phyloP scores from a whole-genome alignment of 1,284 basidiomycete species.

The Singerocomus rubriflavus region DNA sequence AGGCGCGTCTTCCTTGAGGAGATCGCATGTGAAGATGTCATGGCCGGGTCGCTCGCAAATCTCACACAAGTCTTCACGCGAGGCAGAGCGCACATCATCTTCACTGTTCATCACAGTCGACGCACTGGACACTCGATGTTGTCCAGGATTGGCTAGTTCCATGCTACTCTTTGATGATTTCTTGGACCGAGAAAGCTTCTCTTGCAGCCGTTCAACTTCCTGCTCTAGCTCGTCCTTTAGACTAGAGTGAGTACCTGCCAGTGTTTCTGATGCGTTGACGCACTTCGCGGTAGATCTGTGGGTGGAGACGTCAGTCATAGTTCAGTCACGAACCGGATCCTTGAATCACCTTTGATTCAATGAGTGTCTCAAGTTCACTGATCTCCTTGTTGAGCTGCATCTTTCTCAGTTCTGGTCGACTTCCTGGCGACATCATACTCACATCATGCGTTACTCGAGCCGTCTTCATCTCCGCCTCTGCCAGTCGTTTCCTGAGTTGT shows the following conservation, averaged over 20 bases:
- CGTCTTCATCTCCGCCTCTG: slow-evolving; percentile 70
- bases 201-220: slow-evolving; percentile 74
- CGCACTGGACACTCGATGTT: slow-evolving; percentile 26
- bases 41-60: slow-evolving; percentile 81
- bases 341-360: slow-evolving; percentile 76
- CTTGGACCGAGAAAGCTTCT: slow-evolving; percentile 57
- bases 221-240: slow-evolving; percentile 83
- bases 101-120: slow-evolving; percentile 23
- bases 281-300: slow-evolving; percentile 83
- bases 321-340: neutral
- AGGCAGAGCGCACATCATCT: slow-evolving; percentile 16
- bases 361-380: slow-evolving; percentile 81
- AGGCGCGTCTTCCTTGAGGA: slow-evolving; percentile 45
- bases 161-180: slow-evolving; percentile 52
- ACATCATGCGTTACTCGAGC: slow-evolving; percentile 71
- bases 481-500: slow-evolving; percentile 62
- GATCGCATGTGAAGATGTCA: slow-evolving; percentile 77
- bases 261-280: slow-evolving; percentile 12
- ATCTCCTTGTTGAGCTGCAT: slow-evolving; percentile 85
- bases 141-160: slow-evolving; percentile 38
- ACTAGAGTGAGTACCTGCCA: slow-evolving; percentile 5
- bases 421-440: slow-evolving; percentile 24
- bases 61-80: slow-evolving; percentile 59
- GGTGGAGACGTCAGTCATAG: slow-evolving; percentile 12
- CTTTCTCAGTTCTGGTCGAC: slow-evolving; percentile 8